Evolutionary conservation across 116 monocot species (phyloP), one percentile per base, ranked within the genome.

Genomic region (Zostera marina): DNA sequence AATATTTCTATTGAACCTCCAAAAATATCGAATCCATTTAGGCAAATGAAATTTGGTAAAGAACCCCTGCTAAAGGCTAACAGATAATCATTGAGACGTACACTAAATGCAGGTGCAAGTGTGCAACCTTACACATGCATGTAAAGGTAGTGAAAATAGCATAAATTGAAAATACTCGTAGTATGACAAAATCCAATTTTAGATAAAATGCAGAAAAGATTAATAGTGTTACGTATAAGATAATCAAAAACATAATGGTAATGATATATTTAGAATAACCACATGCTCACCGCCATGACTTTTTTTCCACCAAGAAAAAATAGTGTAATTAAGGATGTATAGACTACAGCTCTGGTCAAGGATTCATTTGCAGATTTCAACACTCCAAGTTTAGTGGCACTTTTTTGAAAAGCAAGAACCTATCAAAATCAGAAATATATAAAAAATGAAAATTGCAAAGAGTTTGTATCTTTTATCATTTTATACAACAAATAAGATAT

Each of bases 351-450:
- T 70, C 94, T 76, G 42, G 94, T 94, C 68, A 94, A 63, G 17
- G 94, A 88, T 72, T 94, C 94, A 78, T 94, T 94, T 69, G 85
- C 82, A 72, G 94, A 94, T 66, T 88, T 94, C 77, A 88, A 56
- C 22, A 74, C 45, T 52, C 94, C 94, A 63, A 94, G 88, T 68
- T 66, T 88, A 38, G 67, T 69, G 16, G 88, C 94, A 78, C 82
- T 94, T 43, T 54, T 76, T 61, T 85, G 77, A 71, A 82, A 94
- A 60, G 85, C 81, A 77, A 65, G 65, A 61, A 80, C 79, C 93
- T 94, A 16, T 43, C 66, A 22, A 62, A 21, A 53, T 56, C 14
- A 25, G 42, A 54, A n/a, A 7, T 42, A 19, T 7, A 22, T 43
- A 14, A 1, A n/a, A 56, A 38, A 13, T 40, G 53, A 5, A 56